Percentiles rank a stretch among this genome's conserved stretches.
Evolutionary conservation across 192 early-diverging fungal species (phyloP).

Genomic region (Coemansia sp.): DNA sequence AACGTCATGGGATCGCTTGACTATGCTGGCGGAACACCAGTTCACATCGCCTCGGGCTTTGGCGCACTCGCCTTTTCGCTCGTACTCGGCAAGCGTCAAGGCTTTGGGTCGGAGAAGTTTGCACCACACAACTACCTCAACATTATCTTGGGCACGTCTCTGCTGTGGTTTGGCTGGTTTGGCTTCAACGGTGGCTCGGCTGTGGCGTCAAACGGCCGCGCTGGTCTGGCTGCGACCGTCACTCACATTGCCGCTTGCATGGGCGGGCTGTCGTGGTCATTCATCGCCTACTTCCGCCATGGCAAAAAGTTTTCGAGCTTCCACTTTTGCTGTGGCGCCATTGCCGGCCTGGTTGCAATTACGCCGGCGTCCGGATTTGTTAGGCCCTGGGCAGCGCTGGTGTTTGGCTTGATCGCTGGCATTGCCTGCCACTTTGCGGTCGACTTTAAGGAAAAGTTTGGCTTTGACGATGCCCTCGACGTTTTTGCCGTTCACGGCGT

Average conservation of each 20-base stretch:
- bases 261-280: conserved; percentile 77
- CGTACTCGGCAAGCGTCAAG: conserved; percentile 75
- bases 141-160: conserved; percentile 77
- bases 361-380: conserved; percentile 84
- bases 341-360: conserved; percentile 84
- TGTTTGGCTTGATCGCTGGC: conserved; percentile 74
- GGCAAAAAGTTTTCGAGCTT: conserved; percentile 71
- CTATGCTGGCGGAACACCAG: conserved; percentile 87
- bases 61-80: conserved; percentile 79
- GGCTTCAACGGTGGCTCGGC: conserved; percentile 85
- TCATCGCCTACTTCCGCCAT: conserved; percentile 69
- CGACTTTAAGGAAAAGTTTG: conserved; percentile 76
- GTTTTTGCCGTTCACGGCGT: conserved; percentile 89
- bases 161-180: conserved; percentile 96
- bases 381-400: conserved; percentile 66
- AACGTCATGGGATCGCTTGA: conserved; percentile 75
- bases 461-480: conserved; percentile 91
- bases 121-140: conserved; percentile 78
- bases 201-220: conserved; percentile 68
- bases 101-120: conserved; percentile 57
- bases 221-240: conserved; percentile 77
- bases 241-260: conserved; percentile 82
- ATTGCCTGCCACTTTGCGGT: conserved; percentile 77
- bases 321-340: conserved; percentile 85
- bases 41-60: conserved; percentile 77